phyloP scores from a whole-genome alignment of 2,329 filamentous ascomycete species.

The Arachnopeziza araneosa region DNA sequence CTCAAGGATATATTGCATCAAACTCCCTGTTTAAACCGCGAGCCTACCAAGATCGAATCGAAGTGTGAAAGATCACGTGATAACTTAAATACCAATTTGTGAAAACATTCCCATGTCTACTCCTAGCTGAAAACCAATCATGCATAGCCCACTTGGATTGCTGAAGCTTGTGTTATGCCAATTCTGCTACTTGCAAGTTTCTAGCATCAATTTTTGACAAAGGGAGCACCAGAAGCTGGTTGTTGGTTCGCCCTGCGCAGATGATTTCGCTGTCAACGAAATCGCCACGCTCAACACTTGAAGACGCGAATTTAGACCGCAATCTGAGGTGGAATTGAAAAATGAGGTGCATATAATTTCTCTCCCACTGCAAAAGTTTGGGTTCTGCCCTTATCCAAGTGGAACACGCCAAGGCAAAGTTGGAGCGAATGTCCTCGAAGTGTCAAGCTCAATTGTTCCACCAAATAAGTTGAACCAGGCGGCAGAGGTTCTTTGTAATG shows the following conservation, averaged over 20 bases:
- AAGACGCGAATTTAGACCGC: not conserved
- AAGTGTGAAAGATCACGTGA: not conserved
- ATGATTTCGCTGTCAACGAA: not conserved
- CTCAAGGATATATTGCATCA: not conserved
- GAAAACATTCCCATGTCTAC: not conserved
- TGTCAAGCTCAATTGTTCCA: not conserved
- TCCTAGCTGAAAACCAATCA: not conserved
- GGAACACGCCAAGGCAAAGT: not conserved
- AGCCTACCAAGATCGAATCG: not conserved
- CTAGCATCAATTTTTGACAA: not conserved
- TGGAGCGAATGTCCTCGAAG: not conserved
- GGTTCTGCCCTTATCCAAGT: not conserved
- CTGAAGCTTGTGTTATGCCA: not conserved
- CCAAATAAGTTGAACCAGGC: not conserved
- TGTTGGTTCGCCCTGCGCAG: not conserved
- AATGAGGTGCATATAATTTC: not conserved
- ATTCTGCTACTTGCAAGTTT: not conserved
- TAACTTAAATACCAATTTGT: not conserved
- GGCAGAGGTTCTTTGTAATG: not conserved
- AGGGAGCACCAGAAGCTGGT: not conserved
- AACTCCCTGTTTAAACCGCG: not conserved
- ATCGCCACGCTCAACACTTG: not conserved
- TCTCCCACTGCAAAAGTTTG: not conserved
- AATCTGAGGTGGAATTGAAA: not conserved
- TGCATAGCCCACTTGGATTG: not conserved